Evolutionary conservation across 768 basidiomycete species (phyloP), one percentile per base, ranked within the genome.

Genomic region (Hypholoma sublateritium): DNA sequence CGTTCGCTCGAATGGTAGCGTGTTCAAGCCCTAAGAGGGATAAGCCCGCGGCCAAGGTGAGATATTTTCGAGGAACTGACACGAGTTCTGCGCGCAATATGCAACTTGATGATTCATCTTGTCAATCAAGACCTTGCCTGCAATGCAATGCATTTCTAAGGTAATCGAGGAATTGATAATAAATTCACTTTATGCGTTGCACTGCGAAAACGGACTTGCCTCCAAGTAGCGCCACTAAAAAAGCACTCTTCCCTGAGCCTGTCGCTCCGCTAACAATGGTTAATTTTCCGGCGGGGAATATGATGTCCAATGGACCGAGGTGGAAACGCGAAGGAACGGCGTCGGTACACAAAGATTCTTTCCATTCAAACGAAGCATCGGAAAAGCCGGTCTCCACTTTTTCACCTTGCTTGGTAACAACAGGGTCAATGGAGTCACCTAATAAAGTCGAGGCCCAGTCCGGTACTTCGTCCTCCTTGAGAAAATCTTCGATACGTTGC

Each of bases 1-100:
- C 89, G 65, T 93, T 92, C 55, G 91, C 90, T 19, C 82, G 77
- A 56, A 94, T 91, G 0, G 89, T 89, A 1, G 88, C 89, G 67
- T 91, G 88, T 65, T 90, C 86, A 7, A 92, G 78, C 88, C 88
- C 89, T 76, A 71, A 47, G 43, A 57, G 44, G 19, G 13, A 17
- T 37, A 11, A 17, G 39, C 25, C 45, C 12, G 34, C 43, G 46
- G 37, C 22, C 11, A 35, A 39, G 35, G 34, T n/a, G 28, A 39
- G 19, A 46, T 42, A 54, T 13, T 14, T 22, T 45, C 52, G n/a
- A 35, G 19, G 21, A 39, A 64, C 78, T 57, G 44, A 83, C 85
- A 87, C 53, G 85, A 81, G 61, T 77, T 84, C 64, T 89, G 87
- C 0, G 82, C 84, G 62, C 86, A 87, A 66, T 86, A 89, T 1